Conservation (phyloP, 257 asterid genomes). For the Schizonepeta tenuifolia region DNA sequence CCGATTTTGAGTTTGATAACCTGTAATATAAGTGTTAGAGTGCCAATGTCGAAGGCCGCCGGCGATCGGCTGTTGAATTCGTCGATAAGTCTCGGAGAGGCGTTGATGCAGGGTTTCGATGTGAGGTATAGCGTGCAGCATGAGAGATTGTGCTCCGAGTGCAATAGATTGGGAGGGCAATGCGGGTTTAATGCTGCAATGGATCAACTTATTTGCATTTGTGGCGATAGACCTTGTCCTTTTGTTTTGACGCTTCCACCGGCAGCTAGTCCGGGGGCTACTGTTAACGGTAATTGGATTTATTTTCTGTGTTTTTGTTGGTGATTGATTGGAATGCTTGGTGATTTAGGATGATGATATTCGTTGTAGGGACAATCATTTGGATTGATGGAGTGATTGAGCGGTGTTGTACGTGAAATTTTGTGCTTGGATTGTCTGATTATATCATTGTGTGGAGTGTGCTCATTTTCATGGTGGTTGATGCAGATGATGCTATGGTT, state of each 20-base stretch:
- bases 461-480: not conserved
- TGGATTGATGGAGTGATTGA: too few species aligned
- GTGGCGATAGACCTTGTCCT: conserved; percentile 51
- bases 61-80: conserved; percentile 37
- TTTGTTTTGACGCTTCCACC: conserved; percentile 41
- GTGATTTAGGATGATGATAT: not conserved
- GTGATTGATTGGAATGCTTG: not conserved
- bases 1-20: conserved; percentile 42
- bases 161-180: conserved; percentile 52
- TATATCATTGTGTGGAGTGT: not conserved
- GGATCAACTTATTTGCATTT: conserved; percentile 55
- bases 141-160: conserved; percentile 49
- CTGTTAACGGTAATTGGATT: conserved; percentile 35
- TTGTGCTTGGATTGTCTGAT: not conserved
- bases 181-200: conserved; percentile 59
- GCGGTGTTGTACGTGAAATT: not conserved
- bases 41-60: conserved; percentile 47
- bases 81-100: conserved; percentile 40
- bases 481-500: not conserved
- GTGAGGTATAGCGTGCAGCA: conserved; percentile 58
- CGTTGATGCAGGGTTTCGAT: conserved; percentile 61
- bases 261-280: conserved; percentile 29
- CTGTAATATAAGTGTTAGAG: conserved; percentile 41
- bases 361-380: too few species aligned
- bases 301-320: not conserved